Percentiles rank a stretch among this genome's conserved stretches.
phyloP scores from a whole-genome alignment of 192 early-diverging fungal species.

The Coemansia sp. region DNA sequence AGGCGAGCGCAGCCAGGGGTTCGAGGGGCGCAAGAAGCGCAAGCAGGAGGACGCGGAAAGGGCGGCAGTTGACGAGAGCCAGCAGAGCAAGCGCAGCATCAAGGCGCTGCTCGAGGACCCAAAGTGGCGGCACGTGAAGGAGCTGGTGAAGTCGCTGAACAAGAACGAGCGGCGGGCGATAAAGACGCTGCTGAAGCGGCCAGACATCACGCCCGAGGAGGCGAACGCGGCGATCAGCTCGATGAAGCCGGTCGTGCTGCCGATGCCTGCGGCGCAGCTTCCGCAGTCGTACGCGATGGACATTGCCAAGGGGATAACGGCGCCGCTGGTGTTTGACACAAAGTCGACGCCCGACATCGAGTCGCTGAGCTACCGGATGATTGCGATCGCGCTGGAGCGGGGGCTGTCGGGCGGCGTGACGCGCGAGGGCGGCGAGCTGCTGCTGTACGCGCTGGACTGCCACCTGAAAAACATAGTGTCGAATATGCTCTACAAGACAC shows the following conservation, averaged over 20 bases:
- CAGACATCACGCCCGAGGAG: conserved; percentile 38
- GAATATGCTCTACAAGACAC: conserved; percentile 64
- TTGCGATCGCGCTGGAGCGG: conserved; percentile 65
- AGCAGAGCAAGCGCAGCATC: conserved; percentile 52
- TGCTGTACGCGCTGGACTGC: conserved; percentile 68
- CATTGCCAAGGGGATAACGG: conserved; percentile 66
- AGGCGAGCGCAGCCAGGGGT: conserved; percentile 55
- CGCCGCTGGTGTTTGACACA: conserved; percentile 65
- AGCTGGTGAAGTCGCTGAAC: conserved; percentile 65
- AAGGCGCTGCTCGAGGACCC: conserved; percentile 54
- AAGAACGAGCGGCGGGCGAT: conserved; percentile 66
- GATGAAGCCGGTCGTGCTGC: conserved; percentile 53
- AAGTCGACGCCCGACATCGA: conserved; percentile 66
- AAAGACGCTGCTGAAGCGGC: conserved; percentile 59
- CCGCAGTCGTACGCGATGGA: conserved; percentile 56
- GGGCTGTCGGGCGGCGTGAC: conserved; percentile 64
- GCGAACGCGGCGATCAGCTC: conserved; percentile 32
- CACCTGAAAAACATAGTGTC: conserved; percentile 69
- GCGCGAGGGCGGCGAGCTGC: conserved; percentile 59
- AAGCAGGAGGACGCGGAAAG: conserved; percentile 24
- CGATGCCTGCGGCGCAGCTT: conserved; percentile 50
- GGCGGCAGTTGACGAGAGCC: conserved; percentile 11
- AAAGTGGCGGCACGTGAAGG: conserved; percentile 61
- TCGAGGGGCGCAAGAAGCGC: conserved; percentile 49
- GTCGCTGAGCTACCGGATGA: conserved; percentile 64